These are phyloP conservation scores for Musa troglodytarum DNA, from an alignment of 176 grass and related monocot species.

Conservation along the genomic window DNA sequence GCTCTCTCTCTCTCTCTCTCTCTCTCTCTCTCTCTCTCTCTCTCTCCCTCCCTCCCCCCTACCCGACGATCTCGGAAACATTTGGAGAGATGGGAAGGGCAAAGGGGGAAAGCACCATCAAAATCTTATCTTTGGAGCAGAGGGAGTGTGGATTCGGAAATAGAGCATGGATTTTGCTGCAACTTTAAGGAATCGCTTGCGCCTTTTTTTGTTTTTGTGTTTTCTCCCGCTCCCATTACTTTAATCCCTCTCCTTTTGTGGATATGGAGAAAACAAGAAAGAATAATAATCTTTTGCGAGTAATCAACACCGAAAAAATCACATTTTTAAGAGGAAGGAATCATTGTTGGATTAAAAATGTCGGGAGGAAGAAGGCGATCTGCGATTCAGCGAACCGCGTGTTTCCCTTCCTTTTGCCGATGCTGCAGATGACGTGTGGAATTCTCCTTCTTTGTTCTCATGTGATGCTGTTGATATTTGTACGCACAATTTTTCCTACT, in stretches of 20 bases:
- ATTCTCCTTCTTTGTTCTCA: neutral
- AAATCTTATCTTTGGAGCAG: constrained; percentile 10
- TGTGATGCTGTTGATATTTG: constrained; percentile 7
- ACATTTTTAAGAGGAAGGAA: constrained; percentile 8
- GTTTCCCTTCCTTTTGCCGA: neutral
- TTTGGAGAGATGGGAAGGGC: neutral
- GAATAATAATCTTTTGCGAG: neutral
- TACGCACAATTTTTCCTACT: neutral
- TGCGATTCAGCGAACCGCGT: constrained; percentile 12
- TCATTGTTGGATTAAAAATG: neutral
- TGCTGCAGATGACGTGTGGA: constrained; percentile 15
- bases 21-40: too few relatives aligned
- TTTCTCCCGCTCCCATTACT: neutral
- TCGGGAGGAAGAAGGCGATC: constrained; percentile 10
- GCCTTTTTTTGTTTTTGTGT: neutral
- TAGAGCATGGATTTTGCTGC: constrained; percentile 32
- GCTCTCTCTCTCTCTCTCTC: too few relatives aligned
- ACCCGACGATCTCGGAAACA: neutral
- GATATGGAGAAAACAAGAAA: neutral
- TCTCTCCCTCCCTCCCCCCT: too few relatives aligned
- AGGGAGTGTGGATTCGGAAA: constrained; percentile 24
- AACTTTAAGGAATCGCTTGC: constrained; percentile 47
- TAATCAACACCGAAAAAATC: neutral
- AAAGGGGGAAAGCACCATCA: constrained; percentile 14
- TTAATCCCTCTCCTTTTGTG: constrained; percentile 11